A percentile compares a stretch with the other conserved stretches of the same genome.
phyloP scores from a whole-genome alignment of 2,329 filamentous ascomycete genomes.

The Lachnellula subtilissima region DNA sequence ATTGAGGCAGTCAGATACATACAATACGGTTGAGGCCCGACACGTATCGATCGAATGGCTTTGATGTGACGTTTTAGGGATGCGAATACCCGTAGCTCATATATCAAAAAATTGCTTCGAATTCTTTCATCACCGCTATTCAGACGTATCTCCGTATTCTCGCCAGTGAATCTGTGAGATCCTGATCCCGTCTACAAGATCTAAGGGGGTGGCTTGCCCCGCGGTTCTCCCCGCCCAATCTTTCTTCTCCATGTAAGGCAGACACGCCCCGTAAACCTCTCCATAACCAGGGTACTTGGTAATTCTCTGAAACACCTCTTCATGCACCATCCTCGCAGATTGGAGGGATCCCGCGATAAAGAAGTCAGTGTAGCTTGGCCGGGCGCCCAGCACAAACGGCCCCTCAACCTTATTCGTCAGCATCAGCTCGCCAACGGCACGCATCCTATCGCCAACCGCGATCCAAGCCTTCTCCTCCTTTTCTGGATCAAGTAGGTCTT shows the following conservation, averaged over 20 bases:
- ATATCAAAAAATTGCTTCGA: too few relatives aligned
- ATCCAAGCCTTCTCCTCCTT: constrained; percentile 31
- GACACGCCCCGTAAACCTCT: constrained; percentile 21
- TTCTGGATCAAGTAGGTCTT: constrained; percentile 30
- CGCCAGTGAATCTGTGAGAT: too few relatives aligned
- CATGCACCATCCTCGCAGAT: constrained; percentile 31
- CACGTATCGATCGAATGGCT: too few relatives aligned
- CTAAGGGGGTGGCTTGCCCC: background rate
- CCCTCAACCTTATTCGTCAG: constrained; percentile 33
- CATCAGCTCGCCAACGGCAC: constrained; percentile 32
- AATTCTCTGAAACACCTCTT: constrained; percentile 29
- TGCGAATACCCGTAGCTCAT: too few relatives aligned
- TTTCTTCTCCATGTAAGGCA: constrained; percentile 18
- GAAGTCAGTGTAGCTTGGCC: constrained; percentile 36
- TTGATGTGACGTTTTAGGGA: too few relatives aligned
- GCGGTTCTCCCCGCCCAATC: background rate
- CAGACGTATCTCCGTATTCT: too few relatives aligned
- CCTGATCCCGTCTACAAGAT: too few relatives aligned
- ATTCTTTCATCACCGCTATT: too few relatives aligned
- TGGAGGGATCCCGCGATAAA: constrained; percentile 36
- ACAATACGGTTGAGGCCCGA: too few relatives aligned
- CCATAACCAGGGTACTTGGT: constrained; percentile 23
- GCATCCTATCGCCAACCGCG: constrained; percentile 24
- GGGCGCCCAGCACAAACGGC: constrained; percentile 36
- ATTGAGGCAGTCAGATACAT: too few relatives aligned